phyloP scores from a whole-genome alignment of 164 flowering plant species.

The Liquidambar formosana region DNA sequence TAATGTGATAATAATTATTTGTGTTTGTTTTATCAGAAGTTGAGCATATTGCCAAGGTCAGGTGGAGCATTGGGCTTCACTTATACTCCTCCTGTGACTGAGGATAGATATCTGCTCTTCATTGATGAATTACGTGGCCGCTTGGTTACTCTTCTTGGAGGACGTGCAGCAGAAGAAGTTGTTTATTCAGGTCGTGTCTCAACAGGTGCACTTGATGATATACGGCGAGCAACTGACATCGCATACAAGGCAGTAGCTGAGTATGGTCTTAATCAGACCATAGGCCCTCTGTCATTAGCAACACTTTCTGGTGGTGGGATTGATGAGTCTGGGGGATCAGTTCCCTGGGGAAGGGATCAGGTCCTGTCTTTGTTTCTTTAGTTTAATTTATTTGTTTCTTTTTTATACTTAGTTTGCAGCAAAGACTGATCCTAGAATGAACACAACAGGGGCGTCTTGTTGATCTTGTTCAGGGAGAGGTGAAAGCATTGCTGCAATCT shows the following conservation, averaged over 20 bases:
- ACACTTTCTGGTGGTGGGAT: slow-evolving; percentile 91
- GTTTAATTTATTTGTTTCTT: background rate
- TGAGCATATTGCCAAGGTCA: slow-evolving; percentile 96
- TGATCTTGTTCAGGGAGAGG: slow-evolving; percentile 96
- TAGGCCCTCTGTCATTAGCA: slow-evolving; percentile 86
- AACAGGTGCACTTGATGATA: slow-evolving; percentile 98
- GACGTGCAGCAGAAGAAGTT: slow-evolving; percentile 99
- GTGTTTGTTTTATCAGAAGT: slow-evolving; percentile 54
- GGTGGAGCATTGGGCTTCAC: slow-evolving; percentile 98
- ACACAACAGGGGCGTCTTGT: slow-evolving; percentile 83
- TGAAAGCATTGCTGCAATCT: slow-evolving; percentile 77
- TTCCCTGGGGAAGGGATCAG: slow-evolving; percentile 91
- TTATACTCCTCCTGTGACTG: slow-evolving; percentile 82
- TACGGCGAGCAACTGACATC: slow-evolving; percentile 94
- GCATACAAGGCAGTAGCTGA: slow-evolving; percentile 99
- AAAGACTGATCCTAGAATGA: slow-evolving; percentile 17
- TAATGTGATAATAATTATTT: slow-evolving; percentile 10
- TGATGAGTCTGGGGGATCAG: slow-evolving; percentile 80
- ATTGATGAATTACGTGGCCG: slow-evolving; percentile 96
- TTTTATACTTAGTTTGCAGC: background rate
- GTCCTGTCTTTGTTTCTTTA: slow-evolving; percentile 31
- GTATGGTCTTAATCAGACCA: slow-evolving; percentile 86
- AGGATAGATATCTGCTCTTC: slow-evolving; percentile 95
- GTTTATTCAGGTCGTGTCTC: slow-evolving; percentile 93
- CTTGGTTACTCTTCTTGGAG: slow-evolving; percentile 97